Evolutionary conservation across 2,329 filamentous ascomycete genomes (phyloP), one percentile per base, ranked within the genome.

Genomic region (Zymoseptoria pseudotritici): DNA sequence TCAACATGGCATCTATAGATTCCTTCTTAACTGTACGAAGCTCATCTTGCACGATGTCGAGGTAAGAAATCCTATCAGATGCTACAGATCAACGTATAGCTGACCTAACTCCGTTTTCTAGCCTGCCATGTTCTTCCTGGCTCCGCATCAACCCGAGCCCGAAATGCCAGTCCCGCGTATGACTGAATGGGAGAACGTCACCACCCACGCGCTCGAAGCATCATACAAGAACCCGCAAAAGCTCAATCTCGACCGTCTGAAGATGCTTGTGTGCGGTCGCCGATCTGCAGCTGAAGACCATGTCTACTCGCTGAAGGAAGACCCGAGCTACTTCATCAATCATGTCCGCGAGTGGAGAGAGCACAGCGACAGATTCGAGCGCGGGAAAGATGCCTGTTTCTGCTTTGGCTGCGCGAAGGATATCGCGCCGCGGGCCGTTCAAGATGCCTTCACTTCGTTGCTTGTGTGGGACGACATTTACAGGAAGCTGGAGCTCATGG

Each of bases 271-370:
- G 0, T 67, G 66, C 2, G 79, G 80, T 0, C 77, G 74, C 61
- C 65, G 65, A 0, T 66, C 73, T 0, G 74, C 75, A 3, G 76
- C 77, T 0, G 77, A 83, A 58, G 83, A 86, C 67, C 81, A 85
- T 63, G 51, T 85, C 0, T 82, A 78, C 77, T 66, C 76, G 0
- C 71, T 87, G 2, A 76, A 83, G 7, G 83, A 87, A 64, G 84
- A 87, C 66, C 83, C 83, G 0, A 71, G 71, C 0, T 86, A 85
- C 69, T 86, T 86, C 62, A 70, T 74, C 3, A 73, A 80, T 1
- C 58, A 70, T 0, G 51, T 83, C 1, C 62, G 67, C 8, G 78
- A 82, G 1, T 65, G 67, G 26, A 74, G 72, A 21, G 80, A 83
- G 11, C 83, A 85, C 64, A 72, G 76, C 0, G 76, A 17, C 58